A percentile compares a stretch with the other conserved stretches of the same genome.
These are phyloP conservation scores for Rhizoctonia solani DNA, from an alignment of 1,284 basidiomycete species.

Conservation along the genomic window DNA sequence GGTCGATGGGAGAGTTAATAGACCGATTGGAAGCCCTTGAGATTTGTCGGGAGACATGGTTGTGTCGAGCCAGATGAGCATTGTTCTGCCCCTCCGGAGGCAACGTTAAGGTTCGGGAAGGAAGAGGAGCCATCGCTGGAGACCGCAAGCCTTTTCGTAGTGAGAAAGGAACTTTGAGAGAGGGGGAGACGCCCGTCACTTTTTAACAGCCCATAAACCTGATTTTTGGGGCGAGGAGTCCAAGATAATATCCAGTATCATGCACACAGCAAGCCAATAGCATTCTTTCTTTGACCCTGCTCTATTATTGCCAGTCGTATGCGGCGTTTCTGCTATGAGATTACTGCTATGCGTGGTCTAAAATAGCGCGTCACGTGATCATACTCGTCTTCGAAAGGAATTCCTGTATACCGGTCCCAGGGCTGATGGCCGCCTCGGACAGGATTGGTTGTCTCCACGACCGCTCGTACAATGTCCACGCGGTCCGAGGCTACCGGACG, in stretches of 20 bases:
- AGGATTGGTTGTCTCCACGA: too few species aligned
- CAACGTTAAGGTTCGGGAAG: slow-evolving; percentile 16
- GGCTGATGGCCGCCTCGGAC: too few species aligned
- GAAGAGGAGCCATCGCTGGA: not conserved
- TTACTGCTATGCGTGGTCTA: slow-evolving; percentile 23
- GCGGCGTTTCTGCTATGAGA: slow-evolving; percentile 8
- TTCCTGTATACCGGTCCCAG: too few species aligned
- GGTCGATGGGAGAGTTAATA: slow-evolving; percentile 15
- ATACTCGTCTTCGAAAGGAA: not conserved
- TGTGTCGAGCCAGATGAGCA: not conserved
- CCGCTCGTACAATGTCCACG: too few species aligned
- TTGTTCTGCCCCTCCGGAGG: slow-evolving; percentile 6
- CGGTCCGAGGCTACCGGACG: too few species aligned
- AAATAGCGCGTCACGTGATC: slow-evolving; percentile 34
- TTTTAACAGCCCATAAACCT: not conserved
- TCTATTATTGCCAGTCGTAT: slow-evolving; percentile 4
- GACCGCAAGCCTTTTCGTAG: too few species aligned
- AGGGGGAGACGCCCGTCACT: not conserved
- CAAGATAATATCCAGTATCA: not conserved
- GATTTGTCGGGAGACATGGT: slow-evolving; percentile 12
- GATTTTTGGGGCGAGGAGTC: too few species aligned
- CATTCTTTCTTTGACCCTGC: not conserved
- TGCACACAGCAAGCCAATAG: slow-evolving; percentile 4
- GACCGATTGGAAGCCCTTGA: slow-evolving; percentile 12
- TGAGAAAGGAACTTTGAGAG: not conserved